Base-by-base conservation (phyloP, 805 yeast genomes). In the Cyberlindnera xylosilytica region DNA sequence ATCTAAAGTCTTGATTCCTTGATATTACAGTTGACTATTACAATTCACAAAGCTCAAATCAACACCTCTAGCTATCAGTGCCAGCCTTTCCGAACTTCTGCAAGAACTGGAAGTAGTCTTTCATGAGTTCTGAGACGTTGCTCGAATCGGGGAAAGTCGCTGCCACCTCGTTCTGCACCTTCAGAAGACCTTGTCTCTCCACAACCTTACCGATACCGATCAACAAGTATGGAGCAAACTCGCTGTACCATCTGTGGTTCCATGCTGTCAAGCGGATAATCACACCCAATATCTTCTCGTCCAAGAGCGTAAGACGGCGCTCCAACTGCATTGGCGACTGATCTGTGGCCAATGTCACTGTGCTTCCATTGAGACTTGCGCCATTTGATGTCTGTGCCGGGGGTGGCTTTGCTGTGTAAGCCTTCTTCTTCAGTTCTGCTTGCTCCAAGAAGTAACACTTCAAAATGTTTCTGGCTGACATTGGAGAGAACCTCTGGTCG, bases 211-310 rank as follows among this genome's bases (percentile, higher is more conserved):
- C 66, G 45, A 89, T 64, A 0, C 79, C 66, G n/a, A 66, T 60
- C n/a, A 81, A 58, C 36, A 88, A 68, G 36, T 69, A 69, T 17
- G 95, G 86, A 8, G 95, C 81, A 58, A 89, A 91, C 51, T 91
- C 97, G 50, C 82, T 77, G 66, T 91, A 95, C 99, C 99, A 93
- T 58, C 99, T 78, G 63, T 90, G 97, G 59, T 88, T 85, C 97
- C 98, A 95, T n/a, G 93, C 95, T n/a, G 83, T 68, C 40, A 93
- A 68, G 55, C 84, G 85, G 27, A 90, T 87, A 43, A 81, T 65
- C 18, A 83, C 67, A 44, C 83, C 88, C 45, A 90, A 69, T 11
- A 87, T 78, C 12, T 44, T 38, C 17, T 53, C 57, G 38, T 60
- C 61, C 39, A 76, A 59, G 40, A 64, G 69, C 38, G 61, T 64